Evolutionary conservation across 1,284 basidiomycete species (phyloP).

Genomic region (Ustilago bromivora): DNA sequence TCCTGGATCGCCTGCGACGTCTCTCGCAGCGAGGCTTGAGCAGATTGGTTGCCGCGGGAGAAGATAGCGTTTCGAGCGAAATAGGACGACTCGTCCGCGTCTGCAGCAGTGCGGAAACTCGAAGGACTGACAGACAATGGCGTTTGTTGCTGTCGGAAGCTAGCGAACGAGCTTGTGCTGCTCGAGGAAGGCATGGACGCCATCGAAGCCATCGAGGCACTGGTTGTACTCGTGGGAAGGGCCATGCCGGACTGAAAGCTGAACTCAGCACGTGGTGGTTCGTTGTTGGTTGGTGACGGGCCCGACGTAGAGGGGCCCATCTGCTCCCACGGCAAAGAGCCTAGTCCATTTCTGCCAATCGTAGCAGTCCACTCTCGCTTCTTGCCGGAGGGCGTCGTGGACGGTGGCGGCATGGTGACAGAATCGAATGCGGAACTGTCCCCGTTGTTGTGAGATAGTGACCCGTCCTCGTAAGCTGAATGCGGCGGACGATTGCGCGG

Average conservation of each 20-base stretch:
- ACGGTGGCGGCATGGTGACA: conserved; percentile 22
- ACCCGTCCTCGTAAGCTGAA: conserved; percentile 12
- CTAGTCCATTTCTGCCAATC: conserved; percentile 22
- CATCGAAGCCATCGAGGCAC: conserved; percentile 30
- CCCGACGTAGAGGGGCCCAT: conserved; percentile 31
- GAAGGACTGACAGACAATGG: conserved; percentile 37
- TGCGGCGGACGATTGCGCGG: conserved; percentile 30
- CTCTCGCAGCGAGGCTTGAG: conserved; percentile 27
- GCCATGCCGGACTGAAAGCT: conserved; percentile 35
- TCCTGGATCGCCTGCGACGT: conserved; percentile 20
- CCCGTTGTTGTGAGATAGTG: not conserved
- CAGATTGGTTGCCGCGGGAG: conserved; percentile 36
- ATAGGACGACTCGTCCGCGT: conserved; percentile 23
- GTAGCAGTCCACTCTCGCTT: conserved; percentile 41
- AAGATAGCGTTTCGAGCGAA: conserved; percentile 30
- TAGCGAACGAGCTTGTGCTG: conserved; percentile 26
- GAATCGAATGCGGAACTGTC: not conserved
- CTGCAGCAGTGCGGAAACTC: conserved; percentile 39
- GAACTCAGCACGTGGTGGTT: conserved; percentile 27
- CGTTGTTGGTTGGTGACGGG: conserved; percentile 3
- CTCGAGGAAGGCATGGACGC: conserved; percentile 38
- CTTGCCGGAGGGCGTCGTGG: conserved; percentile 22
- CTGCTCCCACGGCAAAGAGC: conserved; percentile 41
- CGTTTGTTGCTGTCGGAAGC: conserved; percentile 33
- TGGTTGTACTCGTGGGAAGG: conserved; percentile 25